Evolutionary conservation across 257 asterid genomes (phyloP).

Genomic region (Knoxia roxburghii): DNA sequence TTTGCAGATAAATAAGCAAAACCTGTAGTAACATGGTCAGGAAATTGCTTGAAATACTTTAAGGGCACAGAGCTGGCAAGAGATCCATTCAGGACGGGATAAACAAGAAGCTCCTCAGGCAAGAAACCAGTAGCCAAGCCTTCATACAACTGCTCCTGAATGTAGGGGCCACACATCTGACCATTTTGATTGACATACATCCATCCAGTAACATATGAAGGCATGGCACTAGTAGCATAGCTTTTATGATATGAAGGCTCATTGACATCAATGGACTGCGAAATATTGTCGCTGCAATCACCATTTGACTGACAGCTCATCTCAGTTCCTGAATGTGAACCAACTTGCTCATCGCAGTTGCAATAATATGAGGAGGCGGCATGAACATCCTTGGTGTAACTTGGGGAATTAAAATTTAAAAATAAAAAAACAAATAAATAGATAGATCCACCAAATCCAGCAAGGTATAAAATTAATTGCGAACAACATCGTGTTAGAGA

Average conservation of each 20-base stretch:
- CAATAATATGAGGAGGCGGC: conserved; percentile 9
- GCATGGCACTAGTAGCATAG: conserved; percentile 9
- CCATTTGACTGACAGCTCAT: conserved; percentile 35
- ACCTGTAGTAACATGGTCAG: conserved; percentile 79
- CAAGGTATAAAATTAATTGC: neutral
- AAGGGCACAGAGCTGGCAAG: conserved; percentile 65
- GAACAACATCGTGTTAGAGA: neutral
- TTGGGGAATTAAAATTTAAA: conserved; percentile 9
- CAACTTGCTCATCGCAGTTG: conserved; percentile 20
- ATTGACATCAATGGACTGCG: conserved; percentile 15
- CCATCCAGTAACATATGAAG: conserved; percentile 67
- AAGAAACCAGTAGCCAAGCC: conserved; percentile 77
- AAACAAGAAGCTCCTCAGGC: conserved; percentile 71
- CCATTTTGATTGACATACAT: conserved; percentile 81
- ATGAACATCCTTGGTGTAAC: conserved; percentile 16
- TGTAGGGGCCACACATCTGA: conserved; percentile 94
- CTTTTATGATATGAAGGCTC: conserved; percentile 22
- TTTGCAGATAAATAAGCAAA: conserved; percentile 46
- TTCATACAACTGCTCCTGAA: conserved; percentile 71
- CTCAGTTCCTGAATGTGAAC: conserved; percentile 19
- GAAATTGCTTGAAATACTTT: conserved; percentile 63
- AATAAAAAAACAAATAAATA: neutral
- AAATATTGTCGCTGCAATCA: conserved; percentile 13
- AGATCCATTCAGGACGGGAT: conserved; percentile 64
- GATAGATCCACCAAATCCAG: neutral